phyloP scores from a whole-genome alignment of 441 rosid genomes.

The Erodium trifolium region DNA sequence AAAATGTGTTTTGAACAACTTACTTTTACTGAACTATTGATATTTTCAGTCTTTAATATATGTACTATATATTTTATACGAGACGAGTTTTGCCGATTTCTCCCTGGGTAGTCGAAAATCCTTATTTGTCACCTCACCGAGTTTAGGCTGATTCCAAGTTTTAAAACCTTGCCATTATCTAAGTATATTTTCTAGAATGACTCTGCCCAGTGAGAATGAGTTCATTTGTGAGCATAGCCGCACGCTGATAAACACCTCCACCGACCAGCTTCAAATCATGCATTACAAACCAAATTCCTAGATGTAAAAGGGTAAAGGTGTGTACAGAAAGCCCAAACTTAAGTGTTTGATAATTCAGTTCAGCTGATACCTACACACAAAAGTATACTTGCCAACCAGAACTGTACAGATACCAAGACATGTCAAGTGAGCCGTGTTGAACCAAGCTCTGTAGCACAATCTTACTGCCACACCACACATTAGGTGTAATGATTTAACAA shows the following conservation, averaged over 20 bases:
- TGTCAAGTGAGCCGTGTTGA: neutral
- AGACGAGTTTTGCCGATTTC: no score
- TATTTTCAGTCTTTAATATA: neutral
- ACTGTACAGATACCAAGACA: neutral
- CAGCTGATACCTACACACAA: neutral
- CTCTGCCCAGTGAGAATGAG: neutral
- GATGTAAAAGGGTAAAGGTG: neutral
- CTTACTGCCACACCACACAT: neutral
- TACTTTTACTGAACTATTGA: no score
- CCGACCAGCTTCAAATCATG: neutral
- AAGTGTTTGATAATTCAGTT: neutral
- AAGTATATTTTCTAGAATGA: neutral
- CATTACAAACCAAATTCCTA: neutral
- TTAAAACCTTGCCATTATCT: no score
- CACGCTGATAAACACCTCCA: neutral
- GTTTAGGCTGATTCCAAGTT: neutral
- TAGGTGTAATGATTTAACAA: neutral
- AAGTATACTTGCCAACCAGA: neutral
- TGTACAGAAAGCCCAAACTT: neutral
- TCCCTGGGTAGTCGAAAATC: constrained; percentile 8
- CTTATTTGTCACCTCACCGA: neutral
- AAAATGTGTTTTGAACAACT: no score
- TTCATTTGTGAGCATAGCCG: neutral
- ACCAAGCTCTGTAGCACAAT: neutral
- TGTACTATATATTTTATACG: neutral